Percentiles rank a stretch among this genome's conserved stretches.
These are phyloP conservation scores for Pascua sp. DNA, from an alignment of 1,284 basidiomycete genomes.

Conservation along the genomic window DNA sequence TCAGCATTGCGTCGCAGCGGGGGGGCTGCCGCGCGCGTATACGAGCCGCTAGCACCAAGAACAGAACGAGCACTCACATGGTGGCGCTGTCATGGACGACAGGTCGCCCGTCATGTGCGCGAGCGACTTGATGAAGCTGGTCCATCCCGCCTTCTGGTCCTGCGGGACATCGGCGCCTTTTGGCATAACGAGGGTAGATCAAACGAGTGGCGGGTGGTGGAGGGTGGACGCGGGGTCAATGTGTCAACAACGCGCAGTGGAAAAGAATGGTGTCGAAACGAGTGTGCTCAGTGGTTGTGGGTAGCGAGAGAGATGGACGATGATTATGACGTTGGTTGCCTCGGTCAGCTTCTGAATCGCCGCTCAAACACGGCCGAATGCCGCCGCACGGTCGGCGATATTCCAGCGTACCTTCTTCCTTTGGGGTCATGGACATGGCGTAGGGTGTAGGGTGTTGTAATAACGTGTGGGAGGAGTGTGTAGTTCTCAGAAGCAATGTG, in stretches of 20 bases:
- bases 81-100: constrained; percentile 88
- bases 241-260: no score
- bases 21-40: not conserved
- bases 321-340: no score
- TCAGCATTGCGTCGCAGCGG: not conserved
- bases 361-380: no score
- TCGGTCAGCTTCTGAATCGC: no score
- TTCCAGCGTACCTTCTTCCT: constrained; percentile 7
- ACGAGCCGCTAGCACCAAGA: no score
- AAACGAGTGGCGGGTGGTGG: not conserved
- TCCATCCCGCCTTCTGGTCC: constrained; percentile 51
- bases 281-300: no score
- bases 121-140: constrained; percentile 56
- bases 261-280: not conserved
- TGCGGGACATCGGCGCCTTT: constrained; percentile 46
- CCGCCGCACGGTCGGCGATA: no score
- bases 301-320: no score
- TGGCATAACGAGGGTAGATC: not conserved
- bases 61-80: no score
- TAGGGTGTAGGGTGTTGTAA: not conserved
- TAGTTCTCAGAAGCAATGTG: not conserved
- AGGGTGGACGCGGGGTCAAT: not conserved
- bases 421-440: constrained; percentile 11
- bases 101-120: constrained; percentile 86
- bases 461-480: not conserved